A percentile compares a stretch with the other conserved stretches of the same genome.
These are phyloP conservation scores for Pyrus hybrid DNA, from an alignment of 331 rosid genomes.

Conservation along the genomic window DNA sequence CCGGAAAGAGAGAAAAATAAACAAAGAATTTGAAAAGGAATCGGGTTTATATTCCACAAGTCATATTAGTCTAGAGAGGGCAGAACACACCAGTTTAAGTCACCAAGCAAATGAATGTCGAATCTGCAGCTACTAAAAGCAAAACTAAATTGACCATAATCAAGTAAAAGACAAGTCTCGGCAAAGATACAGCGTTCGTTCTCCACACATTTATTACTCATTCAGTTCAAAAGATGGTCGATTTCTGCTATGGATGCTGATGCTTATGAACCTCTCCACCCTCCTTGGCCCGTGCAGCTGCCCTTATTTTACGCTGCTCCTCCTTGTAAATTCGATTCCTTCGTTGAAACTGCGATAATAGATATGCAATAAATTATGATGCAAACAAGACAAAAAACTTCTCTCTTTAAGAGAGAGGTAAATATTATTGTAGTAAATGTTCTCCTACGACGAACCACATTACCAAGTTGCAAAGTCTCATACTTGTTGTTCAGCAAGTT, in stretches of 20 bases:
- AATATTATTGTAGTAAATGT: neutral
- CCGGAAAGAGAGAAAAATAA: too few species aligned
- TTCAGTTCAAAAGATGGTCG: constrained; percentile 18
- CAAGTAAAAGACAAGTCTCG: constrained; percentile 23
- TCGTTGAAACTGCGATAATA: constrained; percentile 61
- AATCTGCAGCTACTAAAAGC: constrained; percentile 1
- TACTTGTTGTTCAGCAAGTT: neutral
- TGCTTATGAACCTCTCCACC: constrained; percentile 45
- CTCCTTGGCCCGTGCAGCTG: constrained; percentile 53
- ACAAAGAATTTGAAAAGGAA: neutral
- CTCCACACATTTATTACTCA: constrained; percentile 21
- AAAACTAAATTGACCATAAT: constrained; percentile 6
- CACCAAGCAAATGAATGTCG: constrained; percentile 1
- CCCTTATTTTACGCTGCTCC: constrained; percentile 89
- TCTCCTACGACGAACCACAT: neutral
- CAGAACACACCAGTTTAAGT: neutral
- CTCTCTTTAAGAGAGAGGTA: neutral
- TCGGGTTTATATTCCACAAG: neutral
- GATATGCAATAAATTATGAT: neutral
- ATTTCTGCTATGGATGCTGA: constrained; percentile 48
- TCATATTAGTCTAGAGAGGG: neutral
- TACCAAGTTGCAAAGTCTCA: neutral
- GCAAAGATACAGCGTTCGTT: constrained; percentile 24
- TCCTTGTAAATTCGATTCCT: constrained; percentile 91
- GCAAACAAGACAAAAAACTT: neutral